These are phyloP conservation scores for Sporothrix variecibatus DNA, from an alignment of 2,329 filamentous ascomycete genomes.

Conservation along the genomic window DNA sequence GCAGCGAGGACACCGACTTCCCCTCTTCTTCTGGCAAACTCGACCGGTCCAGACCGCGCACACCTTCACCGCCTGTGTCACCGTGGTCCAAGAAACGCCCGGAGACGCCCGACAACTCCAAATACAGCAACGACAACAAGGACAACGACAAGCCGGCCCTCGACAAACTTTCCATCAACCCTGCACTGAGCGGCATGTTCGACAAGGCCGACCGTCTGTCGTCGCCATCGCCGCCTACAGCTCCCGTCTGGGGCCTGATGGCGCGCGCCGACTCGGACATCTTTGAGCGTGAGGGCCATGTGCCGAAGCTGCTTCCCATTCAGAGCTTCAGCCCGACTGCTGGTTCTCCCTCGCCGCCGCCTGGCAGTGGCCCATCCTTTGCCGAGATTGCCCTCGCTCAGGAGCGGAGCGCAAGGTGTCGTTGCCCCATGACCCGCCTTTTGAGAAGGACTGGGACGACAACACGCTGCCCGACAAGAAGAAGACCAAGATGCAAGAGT, in stretches of 20 bases:
- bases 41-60: background rate
- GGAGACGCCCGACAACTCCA: background rate
- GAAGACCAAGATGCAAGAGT: slow-evolving; percentile 7
- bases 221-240: slow-evolving; percentile 24
- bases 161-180: slow-evolving; percentile 33
- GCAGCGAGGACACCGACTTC: slow-evolving; percentile 11
- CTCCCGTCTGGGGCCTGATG: slow-evolving; percentile 37
- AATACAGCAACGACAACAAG: background rate
- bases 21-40: background rate
- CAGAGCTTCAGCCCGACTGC: slow-evolving; percentile 31
- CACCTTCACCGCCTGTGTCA: background rate
- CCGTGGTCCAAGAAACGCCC: background rate
- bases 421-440: slow-evolving; percentile 41
- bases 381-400: slow-evolving; percentile 35
- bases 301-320: slow-evolving; percentile 38
- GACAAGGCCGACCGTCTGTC: slow-evolving; percentile 11
- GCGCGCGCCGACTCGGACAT: slow-evolving; percentile 32
- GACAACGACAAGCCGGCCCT: background rate
- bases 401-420: slow-evolving; percentile 40
- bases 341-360: slow-evolving; percentile 24
- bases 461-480: slow-evolving; percentile 11
- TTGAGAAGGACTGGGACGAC: slow-evolving; percentile 37
- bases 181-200: slow-evolving; percentile 31
- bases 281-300: slow-evolving; percentile 37
- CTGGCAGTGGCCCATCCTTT: background rate